phyloP scores from a whole-genome alignment of 164 flowering plant species.

The Cinnamomum micranthum region DNA sequence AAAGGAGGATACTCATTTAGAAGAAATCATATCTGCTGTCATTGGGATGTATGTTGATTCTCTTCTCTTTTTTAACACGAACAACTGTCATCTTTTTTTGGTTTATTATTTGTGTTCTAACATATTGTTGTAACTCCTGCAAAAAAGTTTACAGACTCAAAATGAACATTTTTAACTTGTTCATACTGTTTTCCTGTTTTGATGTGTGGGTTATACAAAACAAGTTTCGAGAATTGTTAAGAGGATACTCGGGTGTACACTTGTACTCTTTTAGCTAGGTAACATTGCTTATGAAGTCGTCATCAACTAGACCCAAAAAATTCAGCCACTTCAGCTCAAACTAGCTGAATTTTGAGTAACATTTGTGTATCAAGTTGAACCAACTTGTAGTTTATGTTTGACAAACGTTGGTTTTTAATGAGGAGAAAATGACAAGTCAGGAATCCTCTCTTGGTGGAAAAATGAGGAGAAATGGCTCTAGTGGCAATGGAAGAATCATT shows the following conservation, averaged over 20 bases:
- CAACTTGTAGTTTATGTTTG: neutral
- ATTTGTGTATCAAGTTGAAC: neutral
- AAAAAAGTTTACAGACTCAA: neutral
- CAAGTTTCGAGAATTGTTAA: neutral
- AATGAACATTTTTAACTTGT: neutral
- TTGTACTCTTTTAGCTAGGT: neutral
- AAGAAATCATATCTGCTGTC: constrained; percentile 26
- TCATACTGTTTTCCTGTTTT: neutral
- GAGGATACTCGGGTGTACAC: neutral
- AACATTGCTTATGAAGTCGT: no score
- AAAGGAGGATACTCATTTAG: constrained; percentile 17
- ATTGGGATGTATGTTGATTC: no score
- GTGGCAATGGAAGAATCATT: neutral
- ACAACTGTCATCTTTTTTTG: neutral
- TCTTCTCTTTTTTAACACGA: no score
- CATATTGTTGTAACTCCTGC: neutral
- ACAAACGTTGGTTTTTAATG: no score
- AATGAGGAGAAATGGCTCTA: no score
- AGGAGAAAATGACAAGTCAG: no score
- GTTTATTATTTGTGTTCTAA: neutral
- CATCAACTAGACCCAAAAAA: neutral
- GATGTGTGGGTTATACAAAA: neutral
- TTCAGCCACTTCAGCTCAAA: neutral
- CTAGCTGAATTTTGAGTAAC: neutral
- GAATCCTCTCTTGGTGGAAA: no score